These are phyloP conservation scores for Prunus davidiana DNA, from an alignment of 306 rosid species.

Conservation along the genomic window DNA sequence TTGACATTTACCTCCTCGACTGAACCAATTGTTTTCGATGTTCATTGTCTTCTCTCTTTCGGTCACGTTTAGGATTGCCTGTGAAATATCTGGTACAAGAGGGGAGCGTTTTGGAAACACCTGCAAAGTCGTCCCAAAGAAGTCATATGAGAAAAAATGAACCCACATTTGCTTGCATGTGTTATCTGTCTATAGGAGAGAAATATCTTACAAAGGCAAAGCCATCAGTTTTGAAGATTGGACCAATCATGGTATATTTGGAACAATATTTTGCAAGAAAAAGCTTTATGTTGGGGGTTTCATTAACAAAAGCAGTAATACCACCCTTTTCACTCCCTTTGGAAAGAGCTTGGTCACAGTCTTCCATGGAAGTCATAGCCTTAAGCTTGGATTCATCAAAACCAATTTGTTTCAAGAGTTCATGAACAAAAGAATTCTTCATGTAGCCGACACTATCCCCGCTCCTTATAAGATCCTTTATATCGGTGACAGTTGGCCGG, in stretches of 20 bases:
- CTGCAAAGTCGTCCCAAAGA: conserved; percentile 9
- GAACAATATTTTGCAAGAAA: conserved; percentile 41
- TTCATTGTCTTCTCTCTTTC: conserved; percentile 49
- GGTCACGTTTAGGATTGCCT: conserved; percentile 47
- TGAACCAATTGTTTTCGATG: conserved; percentile 46
- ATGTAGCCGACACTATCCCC: conserved; percentile 25
- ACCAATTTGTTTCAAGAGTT: conserved; percentile 14
- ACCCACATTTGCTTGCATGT: not conserved
- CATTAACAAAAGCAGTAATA: conserved; percentile 51
- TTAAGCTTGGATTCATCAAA: conserved; percentile 23
- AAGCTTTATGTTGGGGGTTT: conserved; percentile 38
- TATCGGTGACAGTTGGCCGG: conserved; percentile 23
- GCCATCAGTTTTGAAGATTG: conserved; percentile 45
- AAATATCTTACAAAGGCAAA: conserved; percentile 53
- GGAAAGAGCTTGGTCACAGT: conserved; percentile 13
- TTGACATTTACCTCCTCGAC: conserved; percentile 15
- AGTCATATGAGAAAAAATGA: not conserved
- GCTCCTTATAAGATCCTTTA: conserved; percentile 21
- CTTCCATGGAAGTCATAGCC: conserved; percentile 7
- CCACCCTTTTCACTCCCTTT: conserved; percentile 40
- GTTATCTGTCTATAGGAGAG: not conserved
- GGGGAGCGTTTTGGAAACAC: conserved; percentile 56
- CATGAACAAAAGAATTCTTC: conserved; percentile 12
- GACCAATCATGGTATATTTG: conserved; percentile 47
- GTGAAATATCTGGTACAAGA: conserved; percentile 55